These are phyloP conservation scores for Solanum arcanum DNA, from an alignment of 257 asterid genomes.

Conservation along the genomic window DNA sequence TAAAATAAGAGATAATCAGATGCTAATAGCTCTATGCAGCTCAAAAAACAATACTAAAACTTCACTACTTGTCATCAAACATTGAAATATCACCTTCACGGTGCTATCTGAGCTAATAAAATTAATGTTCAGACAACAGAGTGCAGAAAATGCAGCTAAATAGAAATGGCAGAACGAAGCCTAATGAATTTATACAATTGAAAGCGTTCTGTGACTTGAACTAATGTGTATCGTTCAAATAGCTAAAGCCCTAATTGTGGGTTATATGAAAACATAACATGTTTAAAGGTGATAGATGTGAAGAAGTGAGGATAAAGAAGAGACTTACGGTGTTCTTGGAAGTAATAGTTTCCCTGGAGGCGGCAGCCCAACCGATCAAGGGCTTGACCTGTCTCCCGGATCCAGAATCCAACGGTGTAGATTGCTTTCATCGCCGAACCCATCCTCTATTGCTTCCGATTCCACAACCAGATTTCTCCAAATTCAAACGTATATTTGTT, in stretches of 20 bases:
- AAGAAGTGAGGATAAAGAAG: neutral
- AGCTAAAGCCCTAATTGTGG: neutral
- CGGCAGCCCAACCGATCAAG: slow-evolving; percentile 97
- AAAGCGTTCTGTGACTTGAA: neutral
- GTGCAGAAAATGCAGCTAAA: neutral
- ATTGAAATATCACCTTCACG: neutral
- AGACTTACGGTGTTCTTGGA: slow-evolving; percentile 65
- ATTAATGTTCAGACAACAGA: neutral
- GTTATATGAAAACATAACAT: neutral
- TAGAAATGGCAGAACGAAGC: neutral
- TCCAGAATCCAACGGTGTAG: slow-evolving; percentile 91
- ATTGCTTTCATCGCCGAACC: slow-evolving; percentile 63
- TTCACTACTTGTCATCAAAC: neutral
- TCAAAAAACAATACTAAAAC: neutral
- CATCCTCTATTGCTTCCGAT: slow-evolving; percentile 19
- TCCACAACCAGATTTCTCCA: neutral
- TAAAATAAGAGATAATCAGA: neutral
- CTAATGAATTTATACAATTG: neutral
- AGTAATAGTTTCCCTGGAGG: slow-evolving; percentile 74
- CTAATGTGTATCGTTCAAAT: neutral
- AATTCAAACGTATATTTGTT: neutral
- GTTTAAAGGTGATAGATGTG: neutral
- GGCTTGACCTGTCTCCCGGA: slow-evolving; percentile 98
- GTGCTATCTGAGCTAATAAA: neutral
- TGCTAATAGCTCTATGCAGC: neutral